These are phyloP conservation scores for Rubus parviflorus DNA, from an alignment of 306 rosid genomes.

Conservation along the genomic window DNA sequence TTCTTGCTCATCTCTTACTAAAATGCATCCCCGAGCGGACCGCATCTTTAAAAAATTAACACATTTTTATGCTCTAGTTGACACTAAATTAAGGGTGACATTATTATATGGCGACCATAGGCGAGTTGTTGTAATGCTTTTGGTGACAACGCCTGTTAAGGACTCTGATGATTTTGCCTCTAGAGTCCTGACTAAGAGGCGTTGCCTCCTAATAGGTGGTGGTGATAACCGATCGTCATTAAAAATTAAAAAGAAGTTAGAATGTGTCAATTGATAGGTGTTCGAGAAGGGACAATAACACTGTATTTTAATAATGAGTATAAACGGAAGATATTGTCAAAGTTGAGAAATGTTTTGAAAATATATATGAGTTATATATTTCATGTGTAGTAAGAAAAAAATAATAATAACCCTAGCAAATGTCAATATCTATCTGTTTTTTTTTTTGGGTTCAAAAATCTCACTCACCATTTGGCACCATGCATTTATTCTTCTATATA, in stretches of 20 bases:
- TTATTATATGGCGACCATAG: background rate
- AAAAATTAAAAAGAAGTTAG: background rate
- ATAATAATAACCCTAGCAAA: background rate
- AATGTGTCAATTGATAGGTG: background rate
- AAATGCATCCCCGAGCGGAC: background rate
- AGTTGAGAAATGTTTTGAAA: no score
- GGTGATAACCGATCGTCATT: background rate
- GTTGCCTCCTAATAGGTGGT: background rate
- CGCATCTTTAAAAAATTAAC: background rate
- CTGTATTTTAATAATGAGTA: background rate
- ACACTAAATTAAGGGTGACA: background rate
- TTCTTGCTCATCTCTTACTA: background rate
- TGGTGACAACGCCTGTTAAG: background rate
- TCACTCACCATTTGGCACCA: background rate
- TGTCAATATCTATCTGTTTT: background rate
- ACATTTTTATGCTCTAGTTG: background rate
- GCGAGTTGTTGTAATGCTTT: background rate
- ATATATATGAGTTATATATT: no score
- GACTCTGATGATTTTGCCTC: background rate
- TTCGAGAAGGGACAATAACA: background rate
- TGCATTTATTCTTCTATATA: no score
- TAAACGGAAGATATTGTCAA: background rate
- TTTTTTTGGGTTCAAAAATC: background rate
- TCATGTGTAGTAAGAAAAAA: background rate
- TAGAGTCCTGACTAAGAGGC: background rate